Evolutionary conservation across 2,329 filamentous ascomycete genomes (phyloP).

Genomic region (Penicillium sp.): DNA sequence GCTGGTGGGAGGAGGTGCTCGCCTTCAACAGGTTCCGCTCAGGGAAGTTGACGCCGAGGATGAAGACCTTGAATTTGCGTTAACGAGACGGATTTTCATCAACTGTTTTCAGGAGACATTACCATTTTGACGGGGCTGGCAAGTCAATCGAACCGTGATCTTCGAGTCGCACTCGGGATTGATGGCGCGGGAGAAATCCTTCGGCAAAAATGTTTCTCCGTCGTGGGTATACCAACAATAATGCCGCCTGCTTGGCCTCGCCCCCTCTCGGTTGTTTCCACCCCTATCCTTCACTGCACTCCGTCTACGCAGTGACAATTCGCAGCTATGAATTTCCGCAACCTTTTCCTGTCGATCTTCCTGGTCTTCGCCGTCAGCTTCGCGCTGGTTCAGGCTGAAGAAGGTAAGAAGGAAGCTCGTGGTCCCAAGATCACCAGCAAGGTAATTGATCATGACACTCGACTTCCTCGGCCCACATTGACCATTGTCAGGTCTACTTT

Average conservation of each 20-base stretch:
- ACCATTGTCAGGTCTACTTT: slow-evolving; percentile 52
- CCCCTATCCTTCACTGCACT: slow-evolving; percentile 14
- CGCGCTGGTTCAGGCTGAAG: slow-evolving; percentile 63
- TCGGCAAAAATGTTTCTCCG: slow-evolving; percentile 34
- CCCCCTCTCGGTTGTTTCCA: slow-evolving; percentile 11
- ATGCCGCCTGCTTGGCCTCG: no score
- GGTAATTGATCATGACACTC: slow-evolving; percentile 42
- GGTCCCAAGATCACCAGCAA: slow-evolving; percentile 95
- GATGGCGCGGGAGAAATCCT: slow-evolving; percentile 28
- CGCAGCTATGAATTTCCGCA: slow-evolving; percentile 33
- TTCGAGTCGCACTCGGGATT: slow-evolving; percentile 6
- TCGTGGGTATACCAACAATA: no score
- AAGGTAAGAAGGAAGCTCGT: slow-evolving; percentile 54
- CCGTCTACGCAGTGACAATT: slow-evolving; percentile 18
- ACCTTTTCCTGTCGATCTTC: slow-evolving; percentile 57
- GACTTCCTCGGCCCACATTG: slow-evolving; percentile 5
- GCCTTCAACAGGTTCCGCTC: slow-evolving; percentile 80
- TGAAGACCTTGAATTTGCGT: slow-evolving; percentile 60
- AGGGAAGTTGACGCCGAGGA: slow-evolving; percentile 79
- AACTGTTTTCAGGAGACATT: slow-evolving; percentile 1
- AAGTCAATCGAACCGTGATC: slow-evolving; percentile 8
- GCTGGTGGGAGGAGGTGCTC: slow-evolving; percentile 30
- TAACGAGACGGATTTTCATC: slow-evolving; percentile 4
- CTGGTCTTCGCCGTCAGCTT: slow-evolving; percentile 68
- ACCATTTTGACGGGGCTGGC: slow-evolving; percentile 29